These are phyloP conservation scores for Heliamphora exappendiculata DNA, from an alignment of 148 eudicot genomes.

Conservation along the genomic window DNA sequence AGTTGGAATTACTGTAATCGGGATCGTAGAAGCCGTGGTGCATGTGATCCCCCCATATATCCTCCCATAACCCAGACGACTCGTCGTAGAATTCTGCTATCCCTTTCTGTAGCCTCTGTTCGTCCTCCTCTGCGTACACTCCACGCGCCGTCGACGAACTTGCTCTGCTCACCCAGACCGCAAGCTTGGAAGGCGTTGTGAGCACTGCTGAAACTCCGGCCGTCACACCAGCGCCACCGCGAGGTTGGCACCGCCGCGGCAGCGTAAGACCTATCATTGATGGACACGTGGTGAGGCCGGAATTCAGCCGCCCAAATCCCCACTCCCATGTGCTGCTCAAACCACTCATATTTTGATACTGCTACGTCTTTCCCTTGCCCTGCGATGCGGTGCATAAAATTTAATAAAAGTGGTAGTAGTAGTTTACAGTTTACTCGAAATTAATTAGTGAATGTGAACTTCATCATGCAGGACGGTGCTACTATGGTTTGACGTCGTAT, in stretches of 20 bases:
- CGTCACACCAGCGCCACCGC: background rate
- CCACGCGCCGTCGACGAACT: background rate
- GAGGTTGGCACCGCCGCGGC: no score
- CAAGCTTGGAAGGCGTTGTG: background rate
- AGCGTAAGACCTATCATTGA: background rate
- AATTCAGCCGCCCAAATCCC: background rate
- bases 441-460: no score
- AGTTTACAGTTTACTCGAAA: no score
- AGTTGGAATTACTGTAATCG: constrained; percentile 8
- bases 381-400: no score
- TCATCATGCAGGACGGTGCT: no score
- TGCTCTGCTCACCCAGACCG: no score
- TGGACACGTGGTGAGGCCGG: no score
- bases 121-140: constrained; percentile 3
- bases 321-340: background rate
- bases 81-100: constrained; percentile 86
- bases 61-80: constrained; percentile 87
- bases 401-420: no score
- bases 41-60: constrained; percentile 97
- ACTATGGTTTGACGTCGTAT: no score
- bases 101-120: constrained; percentile 44
- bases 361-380: no score
- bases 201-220: background rate
- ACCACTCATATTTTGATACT: background rate
- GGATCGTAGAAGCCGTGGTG: constrained; percentile 82